Conservation (phyloP, 805 yeast species). For the Lipomyces sp. region DNA sequence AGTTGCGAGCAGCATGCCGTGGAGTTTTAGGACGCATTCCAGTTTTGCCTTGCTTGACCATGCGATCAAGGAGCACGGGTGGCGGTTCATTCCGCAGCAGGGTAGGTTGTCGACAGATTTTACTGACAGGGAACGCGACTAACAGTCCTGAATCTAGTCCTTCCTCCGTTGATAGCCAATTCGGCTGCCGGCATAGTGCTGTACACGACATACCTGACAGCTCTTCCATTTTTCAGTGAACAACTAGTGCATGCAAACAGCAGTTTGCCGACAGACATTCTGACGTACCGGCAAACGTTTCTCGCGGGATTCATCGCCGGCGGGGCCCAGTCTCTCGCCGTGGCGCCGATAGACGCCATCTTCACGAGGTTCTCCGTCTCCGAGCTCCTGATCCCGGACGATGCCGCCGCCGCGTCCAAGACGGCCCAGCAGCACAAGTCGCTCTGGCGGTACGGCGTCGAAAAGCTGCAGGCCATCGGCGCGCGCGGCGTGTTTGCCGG, state of each 20-base stretch:
- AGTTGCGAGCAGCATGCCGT: slow-evolving; percentile 34
- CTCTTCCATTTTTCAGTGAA: slow-evolving; percentile 32
- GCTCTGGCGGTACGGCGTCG: slow-evolving; percentile 71
- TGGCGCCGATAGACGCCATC: slow-evolving; percentile 91
- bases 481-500: slow-evolving; percentile 87
- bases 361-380: slow-evolving; percentile 75
- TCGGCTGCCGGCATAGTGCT: slow-evolving; percentile 84
- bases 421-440: slow-evolving; percentile 44
- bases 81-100: slow-evolving; percentile 81
- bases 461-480: slow-evolving; percentile 71
- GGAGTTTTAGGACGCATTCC: slow-evolving; percentile 63
- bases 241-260: neutral
- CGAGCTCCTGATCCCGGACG: slow-evolving; percentile 53
- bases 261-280: slow-evolving; percentile 36
- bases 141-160: slow-evolving; percentile 39
- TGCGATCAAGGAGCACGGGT: slow-evolving; percentile 74
- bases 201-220: slow-evolving; percentile 71
- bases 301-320: slow-evolving; percentile 86
- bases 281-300: slow-evolving; percentile 51
- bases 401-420: neutral
- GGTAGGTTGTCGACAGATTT: slow-evolving; percentile 5
- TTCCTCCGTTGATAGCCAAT: slow-evolving; percentile 87
- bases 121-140: neutral
- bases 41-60: slow-evolving; percentile 68
- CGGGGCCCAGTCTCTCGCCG: slow-evolving; percentile 79